Evolutionary conservation across 1,139 yeast species (phyloP).

Genomic region (Meyerozyma sp.): DNA sequence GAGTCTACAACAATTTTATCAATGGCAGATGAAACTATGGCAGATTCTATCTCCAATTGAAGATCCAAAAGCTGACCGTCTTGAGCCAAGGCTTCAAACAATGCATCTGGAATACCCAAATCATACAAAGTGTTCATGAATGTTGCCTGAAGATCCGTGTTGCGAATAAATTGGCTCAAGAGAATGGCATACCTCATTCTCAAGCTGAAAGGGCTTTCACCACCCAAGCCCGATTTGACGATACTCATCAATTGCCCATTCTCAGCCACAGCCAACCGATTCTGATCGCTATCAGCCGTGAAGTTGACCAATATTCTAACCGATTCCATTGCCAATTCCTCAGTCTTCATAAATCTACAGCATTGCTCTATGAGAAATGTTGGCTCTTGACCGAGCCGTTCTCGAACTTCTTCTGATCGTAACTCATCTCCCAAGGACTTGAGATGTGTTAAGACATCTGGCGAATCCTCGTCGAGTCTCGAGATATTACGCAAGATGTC

Average conservation of each 20-base stretch:
- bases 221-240: not conserved
- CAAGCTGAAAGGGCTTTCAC: not conserved
- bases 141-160: constrained; percentile 16
- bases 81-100: constrained; percentile 3
- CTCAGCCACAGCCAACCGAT: constrained; percentile 13
- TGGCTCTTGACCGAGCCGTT: not conserved
- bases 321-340: constrained; percentile 9
- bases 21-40: not conserved
- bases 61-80: not conserved
- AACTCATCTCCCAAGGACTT: not conserved
- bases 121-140: constrained; percentile 13
- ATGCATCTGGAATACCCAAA: constrained; percentile 6
- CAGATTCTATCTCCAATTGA: not conserved
- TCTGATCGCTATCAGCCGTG: constrained; percentile 32
- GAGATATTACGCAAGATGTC: not conserved
- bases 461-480: not conserved
- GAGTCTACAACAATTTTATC: not conserved
- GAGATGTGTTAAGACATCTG: not conserved
- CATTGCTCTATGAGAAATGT: not conserved
- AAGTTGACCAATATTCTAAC: constrained; percentile 30
- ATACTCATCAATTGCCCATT: not conserved
- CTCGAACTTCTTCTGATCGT: not conserved
- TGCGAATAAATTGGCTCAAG: constrained; percentile 30
- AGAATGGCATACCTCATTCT: constrained; percentile 17
- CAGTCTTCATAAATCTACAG: not conserved